A percentile compares a stretch with the other conserved stretches of the same genome.
These are phyloP conservation scores for Hevea brasiliensis DNA, from an alignment of 345 rosid genomes.

Conservation along the genomic window DNA sequence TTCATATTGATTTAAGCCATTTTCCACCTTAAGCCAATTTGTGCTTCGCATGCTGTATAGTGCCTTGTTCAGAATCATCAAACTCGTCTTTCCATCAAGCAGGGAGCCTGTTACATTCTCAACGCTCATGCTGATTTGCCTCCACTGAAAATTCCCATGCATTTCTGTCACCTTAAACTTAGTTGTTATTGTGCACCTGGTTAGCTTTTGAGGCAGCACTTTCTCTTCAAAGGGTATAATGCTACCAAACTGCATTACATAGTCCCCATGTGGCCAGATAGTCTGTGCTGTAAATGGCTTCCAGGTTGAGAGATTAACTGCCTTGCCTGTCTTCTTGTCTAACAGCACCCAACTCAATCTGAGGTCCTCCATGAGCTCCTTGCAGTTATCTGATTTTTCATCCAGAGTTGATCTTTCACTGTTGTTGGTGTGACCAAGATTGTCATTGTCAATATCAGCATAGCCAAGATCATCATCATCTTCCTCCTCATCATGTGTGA, in stretches of 20 bases:
- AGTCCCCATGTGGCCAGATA: constrained; percentile 19
- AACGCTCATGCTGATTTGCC: constrained; percentile 28
- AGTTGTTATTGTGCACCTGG: constrained; percentile 24
- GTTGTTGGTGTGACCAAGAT: neutral
- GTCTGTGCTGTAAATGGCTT: constrained; percentile 30
- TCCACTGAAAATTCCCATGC: constrained; percentile 7
- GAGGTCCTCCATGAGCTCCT: constrained; percentile 19
- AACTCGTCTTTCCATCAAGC: constrained; percentile 15
- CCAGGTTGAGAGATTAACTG: constrained; percentile 42
- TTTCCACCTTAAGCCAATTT: no score
- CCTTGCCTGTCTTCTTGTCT: constrained; percentile 37
- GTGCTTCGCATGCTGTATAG: constrained; percentile 12
- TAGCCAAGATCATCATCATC: neutral
- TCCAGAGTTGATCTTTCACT: neutral
- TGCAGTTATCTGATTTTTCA: neutral
- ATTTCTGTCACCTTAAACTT: constrained; percentile 19
- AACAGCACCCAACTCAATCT: constrained; percentile 42
- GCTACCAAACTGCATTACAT: constrained; percentile 33
- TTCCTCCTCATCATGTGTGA: neutral
- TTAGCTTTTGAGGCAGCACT: constrained; percentile 20
- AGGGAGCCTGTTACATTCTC: constrained; percentile 33
- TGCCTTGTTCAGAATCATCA: constrained; percentile 34
- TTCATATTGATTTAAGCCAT: constrained; percentile 12
- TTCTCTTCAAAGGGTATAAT: constrained; percentile 14
- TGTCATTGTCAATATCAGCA: no score